Percentiles rank a stretch among this genome's conserved stretches.
These are phyloP conservation scores for Voacanga thouarsii DNA, from an alignment of 257 asterid species.

Conservation along the genomic window DNA sequence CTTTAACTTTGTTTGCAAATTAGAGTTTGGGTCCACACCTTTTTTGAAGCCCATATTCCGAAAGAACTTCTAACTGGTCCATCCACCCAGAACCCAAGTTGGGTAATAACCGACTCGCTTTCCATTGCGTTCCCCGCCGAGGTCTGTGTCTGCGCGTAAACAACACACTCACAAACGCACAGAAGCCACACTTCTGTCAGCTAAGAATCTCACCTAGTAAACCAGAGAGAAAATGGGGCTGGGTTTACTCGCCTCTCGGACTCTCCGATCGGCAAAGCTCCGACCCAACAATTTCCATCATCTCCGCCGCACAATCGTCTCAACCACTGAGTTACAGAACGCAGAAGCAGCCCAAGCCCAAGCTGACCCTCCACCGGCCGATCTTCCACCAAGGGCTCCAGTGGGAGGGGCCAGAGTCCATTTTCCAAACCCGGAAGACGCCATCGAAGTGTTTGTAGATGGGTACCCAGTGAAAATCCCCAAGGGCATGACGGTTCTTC, in stretches of 20 bases:
- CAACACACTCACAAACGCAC: constrained; percentile 1
- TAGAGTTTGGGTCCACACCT: neutral
- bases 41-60: neutral
- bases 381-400: constrained; percentile 68
- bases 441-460: constrained; percentile 85
- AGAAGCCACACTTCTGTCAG: constrained; percentile 10
- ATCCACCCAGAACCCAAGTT: neutral
- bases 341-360: constrained; percentile 59
- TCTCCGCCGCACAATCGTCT: constrained; percentile 64
- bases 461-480: constrained; percentile 89
- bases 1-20: too few species aligned
- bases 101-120: constrained; percentile 12
- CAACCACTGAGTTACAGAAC: constrained; percentile 79
- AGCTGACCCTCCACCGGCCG: constrained; percentile 32
- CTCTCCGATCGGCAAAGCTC: constrained; percentile 51
- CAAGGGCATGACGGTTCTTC: constrained; percentile 91
- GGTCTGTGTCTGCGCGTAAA: constrained; percentile 17
- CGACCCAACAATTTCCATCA: constrained; percentile 22
- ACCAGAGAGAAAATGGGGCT: constrained; percentile 45
- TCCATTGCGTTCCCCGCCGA: constrained; percentile 2
- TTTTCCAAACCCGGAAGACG: constrained; percentile 82
- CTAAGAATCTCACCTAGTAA: constrained; percentile 7
- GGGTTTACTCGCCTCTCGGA: constrained; percentile 64
- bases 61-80: neutral
- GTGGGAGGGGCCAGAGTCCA: constrained; percentile 77